A percentile compares a stretch with the other conserved stretches of the same genome.
Conservation (phyloP, 176 grass and related monocot species). For the Oryza longistaminata region DNA sequence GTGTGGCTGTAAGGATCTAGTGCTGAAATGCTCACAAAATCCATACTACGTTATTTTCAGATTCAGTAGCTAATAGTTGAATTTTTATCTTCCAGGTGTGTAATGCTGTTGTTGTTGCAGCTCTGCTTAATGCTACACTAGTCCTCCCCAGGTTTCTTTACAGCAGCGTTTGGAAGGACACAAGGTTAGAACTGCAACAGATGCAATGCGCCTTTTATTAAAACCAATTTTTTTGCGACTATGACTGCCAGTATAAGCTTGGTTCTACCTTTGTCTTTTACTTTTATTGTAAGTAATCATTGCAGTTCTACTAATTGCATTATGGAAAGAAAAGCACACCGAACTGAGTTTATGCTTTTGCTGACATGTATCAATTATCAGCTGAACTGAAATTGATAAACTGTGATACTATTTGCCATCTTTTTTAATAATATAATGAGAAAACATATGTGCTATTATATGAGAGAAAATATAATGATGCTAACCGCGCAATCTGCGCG, state of each 20-base stretch:
- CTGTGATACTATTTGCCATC: neutral
- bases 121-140: conserved; percentile 79
- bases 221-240: no score
- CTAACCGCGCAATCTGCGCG: no score
- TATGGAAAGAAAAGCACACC: neutral
- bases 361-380: neutral
- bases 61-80: neutral
- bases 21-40: neutral
- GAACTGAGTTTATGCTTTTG: neutral
- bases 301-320: neutral
- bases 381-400: neutral
- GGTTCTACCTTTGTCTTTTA: neutral
- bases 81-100: conserved; percentile 55
- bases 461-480: no score
- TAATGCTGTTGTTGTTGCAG: conserved; percentile 75
- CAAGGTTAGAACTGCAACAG: conserved; percentile 45
- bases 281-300: neutral
- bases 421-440: no score
- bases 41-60: neutral
- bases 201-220: neutral
- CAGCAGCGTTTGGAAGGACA: conserved; percentile 94
- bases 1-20: conserved; percentile 71
- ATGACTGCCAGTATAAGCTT: no score
- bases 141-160: conserved; percentile 78
- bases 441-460: no score